These are phyloP conservation scores for Trichoderma sp. DNA, from an alignment of 2,329 filamentous ascomycete species.

Conservation along the genomic window DNA sequence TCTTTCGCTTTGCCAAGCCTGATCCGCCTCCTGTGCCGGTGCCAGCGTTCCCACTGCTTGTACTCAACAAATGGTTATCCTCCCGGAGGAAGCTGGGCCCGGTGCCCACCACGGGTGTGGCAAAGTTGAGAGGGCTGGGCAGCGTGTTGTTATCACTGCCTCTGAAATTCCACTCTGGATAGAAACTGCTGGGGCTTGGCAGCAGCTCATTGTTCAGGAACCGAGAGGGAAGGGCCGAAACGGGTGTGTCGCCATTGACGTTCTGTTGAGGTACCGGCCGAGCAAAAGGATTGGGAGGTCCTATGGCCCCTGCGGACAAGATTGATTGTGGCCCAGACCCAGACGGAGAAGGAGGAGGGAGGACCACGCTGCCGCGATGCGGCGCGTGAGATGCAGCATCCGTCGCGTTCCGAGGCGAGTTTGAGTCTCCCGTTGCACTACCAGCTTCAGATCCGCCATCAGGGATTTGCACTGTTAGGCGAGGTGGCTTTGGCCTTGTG, in stretches of 20 bases:
- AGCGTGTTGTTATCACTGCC: constrained; percentile 78
- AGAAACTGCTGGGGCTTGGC: constrained; percentile 90
- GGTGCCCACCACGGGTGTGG: constrained; percentile 70
- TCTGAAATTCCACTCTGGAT: constrained; percentile 83
- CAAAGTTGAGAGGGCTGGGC: constrained; percentile 89
- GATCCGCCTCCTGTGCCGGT: constrained; percentile 24
- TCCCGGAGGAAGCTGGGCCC: constrained; percentile 66
- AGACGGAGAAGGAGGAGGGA: constrained; percentile 91
- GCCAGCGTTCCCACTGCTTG: constrained; percentile 25
- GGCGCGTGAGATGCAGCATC: constrained; percentile 59
- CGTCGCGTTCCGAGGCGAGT: constrained; percentile 61
- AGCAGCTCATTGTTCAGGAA: constrained; percentile 87
- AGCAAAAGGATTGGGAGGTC: constrained; percentile 94
- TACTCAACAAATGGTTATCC: constrained; percentile 39
- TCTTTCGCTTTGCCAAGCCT: constrained; percentile 54
- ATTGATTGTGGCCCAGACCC: constrained; percentile 64
- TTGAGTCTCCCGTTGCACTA: constrained; percentile 71
- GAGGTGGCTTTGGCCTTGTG: constrained; percentile 73
- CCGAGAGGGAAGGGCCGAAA: constrained; percentile 89
- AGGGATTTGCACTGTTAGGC: constrained; percentile 91
- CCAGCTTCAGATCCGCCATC: constrained; percentile 81
- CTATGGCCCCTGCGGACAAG: constrained; percentile 85
- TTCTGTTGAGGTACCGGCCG: constrained; percentile 75
- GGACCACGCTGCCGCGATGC: constrained; percentile 65
- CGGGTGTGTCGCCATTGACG: constrained; percentile 65